These are phyloP conservation scores for Cucurbita ficifolia DNA, from an alignment of 306 rosid species.

Conservation along the genomic window DNA sequence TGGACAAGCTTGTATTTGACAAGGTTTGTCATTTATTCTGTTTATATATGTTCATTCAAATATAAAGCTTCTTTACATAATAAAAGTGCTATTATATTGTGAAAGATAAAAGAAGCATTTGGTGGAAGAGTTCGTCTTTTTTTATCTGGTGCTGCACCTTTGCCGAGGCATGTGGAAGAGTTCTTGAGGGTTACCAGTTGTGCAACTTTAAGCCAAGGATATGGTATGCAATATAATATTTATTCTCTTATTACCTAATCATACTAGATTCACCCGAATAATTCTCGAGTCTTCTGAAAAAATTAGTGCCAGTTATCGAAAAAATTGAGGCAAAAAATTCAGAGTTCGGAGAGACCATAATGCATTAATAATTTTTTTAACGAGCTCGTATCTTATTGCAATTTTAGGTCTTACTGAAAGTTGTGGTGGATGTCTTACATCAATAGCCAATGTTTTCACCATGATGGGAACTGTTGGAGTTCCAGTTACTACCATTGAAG, in stretches of 20 bases:
- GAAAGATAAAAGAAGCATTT: slow-evolving; percentile 56
- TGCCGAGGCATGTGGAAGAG: slow-evolving; percentile 78
- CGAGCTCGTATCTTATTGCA: not conserved
- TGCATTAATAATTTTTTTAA: not conserved
- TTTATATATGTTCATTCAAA: not conserved
- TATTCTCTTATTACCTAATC: not conserved
- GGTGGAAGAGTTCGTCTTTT: slow-evolving; percentile 69
- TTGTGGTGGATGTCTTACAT: slow-evolving; percentile 71
- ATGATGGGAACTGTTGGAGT: slow-evolving; percentile 79
- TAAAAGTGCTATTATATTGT: not conserved
- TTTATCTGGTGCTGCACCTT: slow-evolving; percentile 82
- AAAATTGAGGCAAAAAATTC: not conserved
- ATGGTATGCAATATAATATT: slow-evolving; percentile 31
- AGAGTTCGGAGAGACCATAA: not conserved
- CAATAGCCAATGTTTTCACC: slow-evolving; percentile 49
- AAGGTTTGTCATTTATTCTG: slow-evolving; percentile 31
- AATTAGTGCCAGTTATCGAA: not conserved
- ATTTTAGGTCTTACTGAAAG: slow-evolving; percentile 74
- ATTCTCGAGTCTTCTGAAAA: not conserved
- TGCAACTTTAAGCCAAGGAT: slow-evolving; percentile 70
- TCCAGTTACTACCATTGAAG: slow-evolving; percentile 71
- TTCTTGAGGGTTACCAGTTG: slow-evolving; percentile 65
- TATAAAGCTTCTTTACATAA: not conserved
- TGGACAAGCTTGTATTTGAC: slow-evolving; percentile 70
- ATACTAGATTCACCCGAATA: not conserved